These are phyloP conservation scores for Hibiscus mutabilis DNA, from an alignment of 345 rosid genomes.

Conservation along the genomic window DNA sequence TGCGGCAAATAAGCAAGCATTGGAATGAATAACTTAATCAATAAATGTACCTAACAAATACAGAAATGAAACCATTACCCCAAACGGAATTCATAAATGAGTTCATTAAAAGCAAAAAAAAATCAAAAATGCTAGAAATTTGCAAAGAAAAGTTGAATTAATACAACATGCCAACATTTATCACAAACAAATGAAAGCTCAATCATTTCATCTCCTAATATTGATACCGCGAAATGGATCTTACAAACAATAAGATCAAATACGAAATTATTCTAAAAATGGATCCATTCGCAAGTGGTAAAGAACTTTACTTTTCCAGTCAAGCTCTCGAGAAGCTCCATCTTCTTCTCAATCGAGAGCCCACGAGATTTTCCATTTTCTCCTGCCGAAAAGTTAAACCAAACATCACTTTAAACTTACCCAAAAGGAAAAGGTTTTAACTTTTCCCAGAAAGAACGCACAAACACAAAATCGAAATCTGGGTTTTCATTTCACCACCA, in stretches of 20 bases:
- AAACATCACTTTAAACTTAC: not conserved
- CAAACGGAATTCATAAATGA: not conserved
- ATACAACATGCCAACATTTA: not conserved
- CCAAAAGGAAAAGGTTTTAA: not conserved
- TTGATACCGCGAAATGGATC: slow-evolving; percentile 5
- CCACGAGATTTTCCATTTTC: slow-evolving; percentile 48
- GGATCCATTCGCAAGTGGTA: not conserved
- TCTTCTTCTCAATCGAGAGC: slow-evolving; percentile 80
- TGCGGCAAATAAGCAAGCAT: slow-evolving; percentile 15
- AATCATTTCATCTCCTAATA: no score
- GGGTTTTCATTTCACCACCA: not conserved
- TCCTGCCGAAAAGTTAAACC: slow-evolving; percentile 31
- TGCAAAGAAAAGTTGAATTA: not conserved
- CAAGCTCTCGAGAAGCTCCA: slow-evolving; percentile 79
- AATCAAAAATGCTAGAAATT: no score
- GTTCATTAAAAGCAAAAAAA: no score
- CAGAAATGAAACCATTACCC: not conserved
- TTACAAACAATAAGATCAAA: not conserved
- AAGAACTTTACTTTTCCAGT: slow-evolving; percentile 52
- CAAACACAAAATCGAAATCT: not conserved
- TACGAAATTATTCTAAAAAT: not conserved
- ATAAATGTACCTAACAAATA: not conserved
- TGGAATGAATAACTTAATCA: not conserved
- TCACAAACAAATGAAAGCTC: not conserved
- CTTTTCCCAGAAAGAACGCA: not conserved